Conservation (phyloP, 1,284 basidiomycete species). For the Sanguinoderma infundibulare region DNA sequence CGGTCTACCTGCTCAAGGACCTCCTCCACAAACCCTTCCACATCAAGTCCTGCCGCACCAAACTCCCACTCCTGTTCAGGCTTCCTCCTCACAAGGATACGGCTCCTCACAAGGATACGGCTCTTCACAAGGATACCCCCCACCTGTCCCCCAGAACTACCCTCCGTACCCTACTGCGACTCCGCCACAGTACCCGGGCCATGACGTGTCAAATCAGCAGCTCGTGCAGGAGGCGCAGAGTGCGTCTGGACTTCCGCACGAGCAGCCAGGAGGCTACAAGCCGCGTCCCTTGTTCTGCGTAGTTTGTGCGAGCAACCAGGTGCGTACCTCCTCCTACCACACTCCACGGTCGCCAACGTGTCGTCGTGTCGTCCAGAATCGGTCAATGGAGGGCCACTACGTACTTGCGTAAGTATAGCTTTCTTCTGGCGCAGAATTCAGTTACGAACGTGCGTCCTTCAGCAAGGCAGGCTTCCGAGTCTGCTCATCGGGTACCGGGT, state of each 20-base stretch:
- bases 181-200: constrained; percentile 34
- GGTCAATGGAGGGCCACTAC: constrained; percentile 98
- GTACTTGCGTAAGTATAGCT: constrained; percentile 81
- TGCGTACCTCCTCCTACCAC: constrained; percentile 39
- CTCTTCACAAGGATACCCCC: constrained; percentile 23
- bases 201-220: constrained; percentile 31
- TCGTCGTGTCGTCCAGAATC: constrained; percentile 65
- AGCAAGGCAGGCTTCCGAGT: constrained; percentile 92
- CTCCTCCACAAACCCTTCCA: constrained; percentile 17
- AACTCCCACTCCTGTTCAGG: constrained; percentile 13
- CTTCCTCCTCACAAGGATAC: constrained; percentile 28
- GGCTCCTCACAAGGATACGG: constrained; percentile 23
- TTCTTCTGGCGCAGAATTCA: not conserved
- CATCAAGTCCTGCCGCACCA: constrained; percentile 14
- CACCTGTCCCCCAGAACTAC: constrained; percentile 18
- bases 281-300: constrained; percentile 90
- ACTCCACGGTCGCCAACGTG: constrained; percentile 3
- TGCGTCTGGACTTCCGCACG: constrained; percentile 21
- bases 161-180: constrained; percentile 41
- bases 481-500: constrained; percentile 95
- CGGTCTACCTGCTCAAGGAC: constrained; percentile 16
- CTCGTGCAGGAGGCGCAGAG: constrained; percentile 33
- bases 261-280: constrained; percentile 47
- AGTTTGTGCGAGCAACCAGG: constrained; percentile 98
- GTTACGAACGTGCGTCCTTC: constrained; percentile 16